Evolutionary conservation across 768 basidiomycete species (phyloP).

Genomic region (Tricholoma flavovirens): DNA sequence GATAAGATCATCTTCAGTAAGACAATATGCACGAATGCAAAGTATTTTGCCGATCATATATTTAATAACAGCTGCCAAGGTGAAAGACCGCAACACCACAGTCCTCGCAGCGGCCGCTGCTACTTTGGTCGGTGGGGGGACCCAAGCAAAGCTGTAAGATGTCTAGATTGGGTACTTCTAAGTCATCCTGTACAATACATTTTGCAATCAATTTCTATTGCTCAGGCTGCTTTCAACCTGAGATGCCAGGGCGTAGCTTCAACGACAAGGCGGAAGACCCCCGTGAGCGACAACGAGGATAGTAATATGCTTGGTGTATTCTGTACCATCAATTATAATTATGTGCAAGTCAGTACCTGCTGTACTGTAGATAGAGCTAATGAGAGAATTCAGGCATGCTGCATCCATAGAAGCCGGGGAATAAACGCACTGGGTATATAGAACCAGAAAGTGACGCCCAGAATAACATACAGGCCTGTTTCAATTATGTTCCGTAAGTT

Average conservation of each 20-base stretch:
- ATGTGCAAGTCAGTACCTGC: neutral
- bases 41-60: neutral
- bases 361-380: neutral
- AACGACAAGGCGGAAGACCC: no score
- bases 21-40: conserved; percentile 24
- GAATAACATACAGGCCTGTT: conserved; percentile 63
- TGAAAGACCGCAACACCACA: conserved; percentile 73
- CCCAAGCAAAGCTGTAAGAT: conserved; percentile 58
- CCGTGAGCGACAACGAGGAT: no score
- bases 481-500: neutral
- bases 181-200: neutral
- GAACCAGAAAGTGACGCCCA: conserved; percentile 66
- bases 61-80: conserved; percentile 67
- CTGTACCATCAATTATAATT: neutral
- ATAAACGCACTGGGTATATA: conserved; percentile 33
- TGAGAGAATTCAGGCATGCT: neutral
- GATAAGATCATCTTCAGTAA: conserved; percentile 85
- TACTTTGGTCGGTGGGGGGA: conserved; percentile 47
- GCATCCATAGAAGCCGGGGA: no score
- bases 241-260: no score
- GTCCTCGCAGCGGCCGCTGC: conserved; percentile 81
- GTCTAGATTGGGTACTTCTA: neutral
- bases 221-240: no score
- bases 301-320: no score
- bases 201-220: neutral